Percentiles rank a stretch among this genome's conserved stretches.
phyloP scores from a whole-genome alignment of 352 stramenopile genomes.

The Globisporangium solare region DNA sequence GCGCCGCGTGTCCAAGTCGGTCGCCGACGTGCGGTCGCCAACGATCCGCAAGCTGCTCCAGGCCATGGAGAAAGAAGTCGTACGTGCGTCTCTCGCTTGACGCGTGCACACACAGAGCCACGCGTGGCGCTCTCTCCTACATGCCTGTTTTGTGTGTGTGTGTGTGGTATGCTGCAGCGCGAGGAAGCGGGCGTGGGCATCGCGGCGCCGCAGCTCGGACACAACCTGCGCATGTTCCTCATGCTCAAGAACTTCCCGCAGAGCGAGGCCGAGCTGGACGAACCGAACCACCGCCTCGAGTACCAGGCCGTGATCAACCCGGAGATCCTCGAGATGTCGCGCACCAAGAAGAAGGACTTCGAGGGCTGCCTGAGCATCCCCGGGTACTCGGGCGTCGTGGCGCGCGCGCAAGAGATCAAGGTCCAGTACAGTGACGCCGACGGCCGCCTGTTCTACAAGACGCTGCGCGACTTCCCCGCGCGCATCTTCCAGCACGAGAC shows the following conservation, averaged over 20 bases:
- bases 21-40: conserved; percentile 48
- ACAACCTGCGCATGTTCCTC: conserved; percentile 80
- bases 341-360: conserved; percentile 63
- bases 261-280: conserved; percentile 45
- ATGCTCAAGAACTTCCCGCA: conserved; percentile 71
- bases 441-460: conserved; percentile 48
- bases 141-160: neutral
- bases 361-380: conserved; percentile 82
- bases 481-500: conserved; percentile 84
- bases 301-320: conserved; percentile 82
- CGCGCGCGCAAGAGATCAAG: conserved; percentile 51
- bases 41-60: conserved; percentile 47
- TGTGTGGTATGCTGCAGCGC: conserved; percentile 24
- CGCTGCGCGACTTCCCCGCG: conserved; percentile 66
- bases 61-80: conserved; percentile 62
- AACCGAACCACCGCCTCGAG: conserved; percentile 26
- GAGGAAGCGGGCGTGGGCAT: conserved; percentile 69
- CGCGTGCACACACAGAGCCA: too few species aligned
- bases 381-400: conserved; percentile 72
- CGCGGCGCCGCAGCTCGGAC: conserved; percentile 65
- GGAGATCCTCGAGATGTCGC: conserved; percentile 53
- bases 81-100: too few species aligned
- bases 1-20: conserved; percentile 60
- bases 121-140: too few species aligned
- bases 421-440: conserved; percentile 59